Conservation (phyloP, 2,329 filamentous ascomycete genomes). For the Pseudocercospora fuligena region DNA sequence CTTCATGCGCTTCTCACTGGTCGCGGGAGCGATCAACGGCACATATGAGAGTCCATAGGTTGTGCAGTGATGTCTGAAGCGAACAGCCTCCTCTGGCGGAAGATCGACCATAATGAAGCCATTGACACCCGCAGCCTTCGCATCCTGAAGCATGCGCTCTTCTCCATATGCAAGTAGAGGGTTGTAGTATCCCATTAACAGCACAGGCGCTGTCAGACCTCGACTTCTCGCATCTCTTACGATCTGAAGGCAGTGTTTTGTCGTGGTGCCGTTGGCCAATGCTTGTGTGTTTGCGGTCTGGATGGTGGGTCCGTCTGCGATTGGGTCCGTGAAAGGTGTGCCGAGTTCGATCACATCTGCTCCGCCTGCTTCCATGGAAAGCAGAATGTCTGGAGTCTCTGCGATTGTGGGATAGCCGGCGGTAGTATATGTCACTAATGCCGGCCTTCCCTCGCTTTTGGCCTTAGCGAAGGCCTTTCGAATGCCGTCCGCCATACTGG, state of each 20-base stretch:
- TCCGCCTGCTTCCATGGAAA: constrained; percentile 90
- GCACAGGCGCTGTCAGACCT: constrained; percentile 79
- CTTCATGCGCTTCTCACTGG: constrained; percentile 91
- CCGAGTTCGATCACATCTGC: constrained; percentile 95
- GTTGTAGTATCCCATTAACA: constrained; percentile 99
- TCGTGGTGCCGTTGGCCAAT: constrained; percentile 85
- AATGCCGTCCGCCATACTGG: constrained; percentile 51
- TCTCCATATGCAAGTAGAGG: constrained; percentile 93
- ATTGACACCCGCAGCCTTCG: constrained; percentile 82
- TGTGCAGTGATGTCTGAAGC: constrained; percentile 84
- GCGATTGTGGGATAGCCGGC: constrained; percentile 86
- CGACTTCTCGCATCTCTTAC: constrained; percentile 77
- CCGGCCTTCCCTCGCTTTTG: constrained; percentile 62
- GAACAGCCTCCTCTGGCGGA: constrained; percentile 91
- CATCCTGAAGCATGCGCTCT: constrained; percentile 82
- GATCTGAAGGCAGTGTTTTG: constrained; percentile 78
- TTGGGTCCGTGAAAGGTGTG: constrained; percentile 95
- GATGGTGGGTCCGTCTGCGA: constrained; percentile 96
- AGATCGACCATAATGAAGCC: constrained; percentile 97
- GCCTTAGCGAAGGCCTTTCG: constrained; percentile 57
- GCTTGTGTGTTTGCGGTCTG: constrained; percentile 92
- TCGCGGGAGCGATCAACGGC: constrained; percentile 92
- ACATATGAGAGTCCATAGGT: constrained; percentile 89
- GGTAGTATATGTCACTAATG: constrained; percentile 94
- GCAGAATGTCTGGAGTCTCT: constrained; percentile 79